These are phyloP conservation scores for Malus orientalis DNA, from an alignment of 306 rosid species.

Conservation along the genomic window DNA sequence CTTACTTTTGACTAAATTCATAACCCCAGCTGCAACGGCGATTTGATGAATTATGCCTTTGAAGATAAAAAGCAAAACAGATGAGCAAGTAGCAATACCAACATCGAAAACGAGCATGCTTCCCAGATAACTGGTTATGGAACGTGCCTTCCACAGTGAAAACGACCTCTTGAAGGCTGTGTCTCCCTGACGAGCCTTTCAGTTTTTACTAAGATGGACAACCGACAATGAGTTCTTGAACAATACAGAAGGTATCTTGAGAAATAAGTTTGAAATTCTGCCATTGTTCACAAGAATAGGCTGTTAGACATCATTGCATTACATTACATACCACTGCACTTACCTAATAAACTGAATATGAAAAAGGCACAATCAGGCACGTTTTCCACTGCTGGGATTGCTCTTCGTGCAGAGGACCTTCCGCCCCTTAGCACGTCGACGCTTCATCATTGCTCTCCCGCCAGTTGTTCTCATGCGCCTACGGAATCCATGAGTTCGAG, in stretches of 20 bases:
- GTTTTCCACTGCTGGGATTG: constrained; percentile 65
- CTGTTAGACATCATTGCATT: constrained; percentile 4
- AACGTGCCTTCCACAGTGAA: too few species aligned
- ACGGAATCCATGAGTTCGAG: constrained; percentile 86
- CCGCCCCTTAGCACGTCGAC: constrained; percentile 89
- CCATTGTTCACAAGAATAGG: constrained; percentile 1
- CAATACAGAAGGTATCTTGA: constrained; percentile 6
- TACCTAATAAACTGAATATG: constrained; percentile 8
- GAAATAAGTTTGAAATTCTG: constrained; percentile 9
- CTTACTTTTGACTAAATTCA: too few species aligned
- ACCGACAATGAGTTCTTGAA: neutral
- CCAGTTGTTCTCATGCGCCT: constrained; percentile 71
- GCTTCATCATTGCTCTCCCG: constrained; percentile 79
- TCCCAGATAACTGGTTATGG: too few species aligned
- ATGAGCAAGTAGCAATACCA: too few species aligned
- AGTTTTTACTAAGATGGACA: too few species aligned
- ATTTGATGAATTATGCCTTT: too few species aligned
- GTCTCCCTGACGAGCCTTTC: too few species aligned
- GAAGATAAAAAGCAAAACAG: too few species aligned
- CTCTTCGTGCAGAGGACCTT: constrained; percentile 85
- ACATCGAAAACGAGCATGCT: too few species aligned
- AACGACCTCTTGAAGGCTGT: too few species aligned
- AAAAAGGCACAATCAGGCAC: constrained; percentile 16
- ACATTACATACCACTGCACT: neutral
- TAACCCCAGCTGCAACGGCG: too few species aligned